These are phyloP conservation scores for Verticillium isaacii DNA, from an alignment of 2,329 filamentous ascomycete genomes.

Conservation along the genomic window DNA sequence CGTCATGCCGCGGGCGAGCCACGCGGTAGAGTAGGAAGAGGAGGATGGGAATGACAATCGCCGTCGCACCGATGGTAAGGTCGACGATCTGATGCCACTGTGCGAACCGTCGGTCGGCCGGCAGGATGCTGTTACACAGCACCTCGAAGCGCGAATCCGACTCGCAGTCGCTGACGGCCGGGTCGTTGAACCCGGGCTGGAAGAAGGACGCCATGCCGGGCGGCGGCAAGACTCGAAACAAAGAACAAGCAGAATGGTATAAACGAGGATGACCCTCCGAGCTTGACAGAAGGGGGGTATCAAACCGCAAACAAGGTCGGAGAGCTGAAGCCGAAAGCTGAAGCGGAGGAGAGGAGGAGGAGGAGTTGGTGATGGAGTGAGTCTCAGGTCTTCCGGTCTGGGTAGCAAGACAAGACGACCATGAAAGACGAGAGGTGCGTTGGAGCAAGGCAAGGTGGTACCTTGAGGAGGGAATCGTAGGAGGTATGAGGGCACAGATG, in stretches of 20 bases:
- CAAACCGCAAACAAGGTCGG: no score
- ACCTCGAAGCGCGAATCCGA: conserved; percentile 16
- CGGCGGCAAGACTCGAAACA: background rate
- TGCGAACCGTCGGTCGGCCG: conserved; percentile 14
- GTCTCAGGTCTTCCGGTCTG: background rate
- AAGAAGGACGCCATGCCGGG: conserved; percentile 27
- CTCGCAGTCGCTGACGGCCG: conserved; percentile 17
- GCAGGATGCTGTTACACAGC: conserved; percentile 24
- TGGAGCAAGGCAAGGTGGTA: background rate
- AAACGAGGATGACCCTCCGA: no score
- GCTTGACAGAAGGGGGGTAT: no score
- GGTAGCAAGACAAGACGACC: background rate
- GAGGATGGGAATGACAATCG: conserved; percentile 16
- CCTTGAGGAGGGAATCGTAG: background rate
- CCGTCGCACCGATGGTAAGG: conserved; percentile 17
- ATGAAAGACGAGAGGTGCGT: background rate
- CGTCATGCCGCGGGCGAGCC: background rate
- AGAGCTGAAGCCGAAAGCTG: no score
- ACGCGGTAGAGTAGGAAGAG: conserved; percentile 3
- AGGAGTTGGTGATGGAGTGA: no score
- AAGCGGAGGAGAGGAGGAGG: no score
- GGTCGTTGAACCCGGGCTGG: conserved; percentile 23
- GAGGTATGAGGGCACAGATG: background rate
- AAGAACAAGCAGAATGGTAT: background rate
- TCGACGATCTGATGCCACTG: conserved; percentile 21